These are phyloP conservation scores for Rhodotorula toruloides DNA, from an alignment of 768 basidiomycete species.

Conservation along the genomic window DNA sequence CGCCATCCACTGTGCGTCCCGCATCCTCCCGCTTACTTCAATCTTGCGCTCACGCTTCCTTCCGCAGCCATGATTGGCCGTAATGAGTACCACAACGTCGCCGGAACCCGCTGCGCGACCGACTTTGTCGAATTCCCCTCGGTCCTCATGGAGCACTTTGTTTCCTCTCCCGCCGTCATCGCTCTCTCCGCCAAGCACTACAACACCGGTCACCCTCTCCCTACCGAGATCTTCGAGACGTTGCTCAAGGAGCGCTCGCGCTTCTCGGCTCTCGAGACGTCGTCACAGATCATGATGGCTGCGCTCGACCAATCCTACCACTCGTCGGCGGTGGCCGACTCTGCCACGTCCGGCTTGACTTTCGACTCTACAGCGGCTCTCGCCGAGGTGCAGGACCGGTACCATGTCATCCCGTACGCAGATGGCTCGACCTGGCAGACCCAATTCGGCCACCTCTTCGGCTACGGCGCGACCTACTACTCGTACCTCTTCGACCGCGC, in stretches of 20 bases:
- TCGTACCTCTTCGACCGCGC: slow-evolving; percentile 95
- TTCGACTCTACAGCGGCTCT: slow-evolving; percentile 76
- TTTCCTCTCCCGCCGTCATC: slow-evolving; percentile 74
- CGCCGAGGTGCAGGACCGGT: slow-evolving; percentile 52
- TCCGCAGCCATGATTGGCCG: slow-evolving; percentile 87
- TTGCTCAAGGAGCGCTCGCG: slow-evolving; percentile 43
- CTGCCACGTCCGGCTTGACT: slow-evolving; percentile 42
- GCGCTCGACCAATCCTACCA: slow-evolving; percentile 86
- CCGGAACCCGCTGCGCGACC: slow-evolving; percentile 94
- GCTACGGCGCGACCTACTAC: slow-evolving; percentile 96
- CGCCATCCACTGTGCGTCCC: slow-evolving; percentile 89
- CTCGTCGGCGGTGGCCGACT: slow-evolving; percentile 55
- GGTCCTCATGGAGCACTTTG: slow-evolving; percentile 97
- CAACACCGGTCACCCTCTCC: slow-evolving; percentile 46
- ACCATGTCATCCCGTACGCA: slow-evolving; percentile 77
- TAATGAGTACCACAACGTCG: slow-evolving; percentile 95
- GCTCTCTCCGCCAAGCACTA: slow-evolving; percentile 56
- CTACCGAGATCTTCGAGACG: slow-evolving; percentile 44
- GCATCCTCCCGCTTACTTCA: slow-evolving; percentile 2
- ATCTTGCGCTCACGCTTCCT: neutral
- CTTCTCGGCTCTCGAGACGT: slow-evolving; percentile 67
- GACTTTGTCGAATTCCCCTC: slow-evolving; percentile 98
- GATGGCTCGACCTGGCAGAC: slow-evolving; percentile 86
- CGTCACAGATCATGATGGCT: slow-evolving; percentile 83
- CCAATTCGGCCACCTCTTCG: slow-evolving; percentile 89